Percentiles rank a stretch among this genome's conserved stretches.
These are phyloP conservation scores for Suillus spraguei DNA, from an alignment of 768 basidiomycete species.

Conservation along the genomic window DNA sequence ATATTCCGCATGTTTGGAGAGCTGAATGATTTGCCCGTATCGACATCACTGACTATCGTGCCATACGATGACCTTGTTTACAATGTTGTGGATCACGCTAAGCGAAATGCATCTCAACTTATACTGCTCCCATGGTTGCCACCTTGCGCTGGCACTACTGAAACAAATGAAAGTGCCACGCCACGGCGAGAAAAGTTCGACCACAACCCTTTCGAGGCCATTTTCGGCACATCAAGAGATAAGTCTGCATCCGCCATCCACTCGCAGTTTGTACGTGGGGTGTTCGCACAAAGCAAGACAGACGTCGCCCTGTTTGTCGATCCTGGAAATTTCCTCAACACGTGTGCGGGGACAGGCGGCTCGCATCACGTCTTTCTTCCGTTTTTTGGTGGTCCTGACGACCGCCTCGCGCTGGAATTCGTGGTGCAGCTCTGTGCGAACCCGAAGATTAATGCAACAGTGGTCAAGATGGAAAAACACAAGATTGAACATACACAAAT, in stretches of 20 bases:
- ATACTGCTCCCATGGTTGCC: slow-evolving; percentile 84
- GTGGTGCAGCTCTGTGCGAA: slow-evolving; percentile 83
- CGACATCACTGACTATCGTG: slow-evolving; percentile 72
- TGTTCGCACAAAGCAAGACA: slow-evolving; percentile 69
- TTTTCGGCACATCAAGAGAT: slow-evolving; percentile 47
- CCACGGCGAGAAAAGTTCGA: slow-evolving; percentile 23
- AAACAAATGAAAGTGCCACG: slow-evolving; percentile 8
- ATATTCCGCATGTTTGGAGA: slow-evolving; percentile 80
- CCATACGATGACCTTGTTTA: slow-evolving; percentile 72
- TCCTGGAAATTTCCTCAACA: slow-evolving; percentile 42
- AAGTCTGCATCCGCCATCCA: slow-evolving; percentile 59
- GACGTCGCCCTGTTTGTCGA: slow-evolving; percentile 90
- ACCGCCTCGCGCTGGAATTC: slow-evolving; percentile 83
- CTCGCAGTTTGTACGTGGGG: slow-evolving; percentile 80
- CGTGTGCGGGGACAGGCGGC: slow-evolving; percentile 27
- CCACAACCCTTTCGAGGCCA: slow-evolving; percentile 70
- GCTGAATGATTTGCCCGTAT: slow-evolving; percentile 56
- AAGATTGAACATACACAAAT: slow-evolving; percentile 32
- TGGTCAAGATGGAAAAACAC: slow-evolving; percentile 63
- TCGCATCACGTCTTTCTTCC: slow-evolving; percentile 77
- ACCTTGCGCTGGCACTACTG: slow-evolving; percentile 26
- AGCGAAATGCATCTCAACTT: slow-evolving; percentile 62
- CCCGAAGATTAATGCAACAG: slow-evolving; percentile 68
- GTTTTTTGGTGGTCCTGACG: slow-evolving; percentile 95
- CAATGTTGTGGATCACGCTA: slow-evolving; percentile 70